A percentile compares a stretch with the other conserved stretches of the same genome.
Conservation (phyloP, 2,329 filamentous ascomycete genomes). For the Arthrobotrys iridis region DNA sequence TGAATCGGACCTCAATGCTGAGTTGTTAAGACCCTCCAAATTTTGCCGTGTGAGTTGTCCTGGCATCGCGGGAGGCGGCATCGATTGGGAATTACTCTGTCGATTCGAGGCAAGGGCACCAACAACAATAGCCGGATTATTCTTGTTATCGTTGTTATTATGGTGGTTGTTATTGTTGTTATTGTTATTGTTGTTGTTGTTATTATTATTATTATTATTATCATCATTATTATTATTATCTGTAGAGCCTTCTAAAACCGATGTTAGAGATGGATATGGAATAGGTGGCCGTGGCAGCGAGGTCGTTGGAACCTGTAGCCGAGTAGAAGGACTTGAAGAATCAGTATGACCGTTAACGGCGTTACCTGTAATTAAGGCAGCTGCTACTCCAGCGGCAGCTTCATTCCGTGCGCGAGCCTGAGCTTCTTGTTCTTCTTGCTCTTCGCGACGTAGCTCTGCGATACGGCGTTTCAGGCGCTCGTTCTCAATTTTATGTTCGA, state of each 20-base stretch:
- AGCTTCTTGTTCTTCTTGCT: conserved; percentile 73
- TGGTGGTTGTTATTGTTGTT: no score
- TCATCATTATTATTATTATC: conserved; percentile 31
- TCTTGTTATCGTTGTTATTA: conserved; percentile 38
- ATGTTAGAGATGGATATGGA: conserved; percentile 57
- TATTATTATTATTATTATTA: no score
- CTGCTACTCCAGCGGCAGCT: not conserved
- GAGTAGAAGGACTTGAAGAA: not conserved
- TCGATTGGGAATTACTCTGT: conserved; percentile 64
- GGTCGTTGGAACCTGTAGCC: conserved; percentile 21
- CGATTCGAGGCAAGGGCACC: not conserved
- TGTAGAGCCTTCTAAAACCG: conserved; percentile 54
- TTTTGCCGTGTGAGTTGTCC: conserved; percentile 77
- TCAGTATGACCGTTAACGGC: conserved; percentile 2
- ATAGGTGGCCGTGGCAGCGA: conserved; percentile 29
- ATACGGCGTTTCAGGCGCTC: conserved; percentile 86
- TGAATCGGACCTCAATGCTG: conserved; percentile 69
- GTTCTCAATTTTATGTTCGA: conserved; percentile 97
- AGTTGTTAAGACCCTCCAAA: conserved; percentile 72
- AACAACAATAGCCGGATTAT: conserved; percentile 50
- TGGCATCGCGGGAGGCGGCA: conserved; percentile 75
- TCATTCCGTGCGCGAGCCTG: conserved; percentile 64
- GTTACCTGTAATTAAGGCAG: conserved; percentile 66
- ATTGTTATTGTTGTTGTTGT: no score
- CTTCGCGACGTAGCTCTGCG: conserved; percentile 83